These are phyloP conservation scores for Populus tremula DNA, from an alignment of 345 rosid species.

Conservation along the genomic window DNA sequence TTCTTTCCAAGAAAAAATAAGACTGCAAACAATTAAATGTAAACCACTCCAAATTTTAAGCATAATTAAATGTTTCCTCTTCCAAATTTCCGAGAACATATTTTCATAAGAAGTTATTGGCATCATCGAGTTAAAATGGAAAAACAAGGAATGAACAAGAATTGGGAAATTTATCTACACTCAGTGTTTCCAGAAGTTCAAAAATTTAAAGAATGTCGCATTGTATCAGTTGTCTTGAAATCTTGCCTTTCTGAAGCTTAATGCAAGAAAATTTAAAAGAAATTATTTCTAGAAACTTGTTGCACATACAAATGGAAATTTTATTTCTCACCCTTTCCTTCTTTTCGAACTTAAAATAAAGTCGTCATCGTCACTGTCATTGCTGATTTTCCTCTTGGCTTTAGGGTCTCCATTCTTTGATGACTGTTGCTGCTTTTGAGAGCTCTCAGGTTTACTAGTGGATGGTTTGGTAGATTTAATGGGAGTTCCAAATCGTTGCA, in stretches of 20 bases:
- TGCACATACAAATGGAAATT: constrained; percentile 12
- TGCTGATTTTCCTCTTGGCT: constrained; percentile 56
- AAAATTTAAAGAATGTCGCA: constrained; percentile 32
- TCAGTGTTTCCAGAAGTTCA: constrained; percentile 25
- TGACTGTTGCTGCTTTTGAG: constrained; percentile 50
- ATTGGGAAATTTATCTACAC: constrained; percentile 18
- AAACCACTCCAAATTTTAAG: background rate
- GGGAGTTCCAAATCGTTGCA: constrained; percentile 66
- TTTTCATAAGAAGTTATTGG: background rate
- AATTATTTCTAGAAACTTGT: constrained; percentile 17
- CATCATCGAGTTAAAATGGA: constrained; percentile 2
- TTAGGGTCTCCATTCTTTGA: constrained; percentile 59
- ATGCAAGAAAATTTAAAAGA: constrained; percentile 22
- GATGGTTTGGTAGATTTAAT: constrained; percentile 45
- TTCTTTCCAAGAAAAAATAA: background rate
- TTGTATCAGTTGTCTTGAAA: constrained; percentile 20
- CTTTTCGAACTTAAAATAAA: constrained; percentile 61
- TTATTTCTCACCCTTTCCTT: constrained; percentile 55
- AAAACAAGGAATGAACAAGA: background rate
- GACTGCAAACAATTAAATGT: background rate
- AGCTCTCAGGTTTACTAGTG: constrained; percentile 53
- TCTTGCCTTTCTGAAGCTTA: constrained; percentile 14
- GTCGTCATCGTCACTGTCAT: constrained; percentile 50
- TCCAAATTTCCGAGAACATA: background rate
- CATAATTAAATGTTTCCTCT: background rate